A percentile compares a stretch with the other conserved stretches of the same genome.
These are phyloP conservation scores for Gloeophyllum trabeum DNA, from an alignment of 768 basidiomycete genomes.

Conservation along the genomic window DNA sequence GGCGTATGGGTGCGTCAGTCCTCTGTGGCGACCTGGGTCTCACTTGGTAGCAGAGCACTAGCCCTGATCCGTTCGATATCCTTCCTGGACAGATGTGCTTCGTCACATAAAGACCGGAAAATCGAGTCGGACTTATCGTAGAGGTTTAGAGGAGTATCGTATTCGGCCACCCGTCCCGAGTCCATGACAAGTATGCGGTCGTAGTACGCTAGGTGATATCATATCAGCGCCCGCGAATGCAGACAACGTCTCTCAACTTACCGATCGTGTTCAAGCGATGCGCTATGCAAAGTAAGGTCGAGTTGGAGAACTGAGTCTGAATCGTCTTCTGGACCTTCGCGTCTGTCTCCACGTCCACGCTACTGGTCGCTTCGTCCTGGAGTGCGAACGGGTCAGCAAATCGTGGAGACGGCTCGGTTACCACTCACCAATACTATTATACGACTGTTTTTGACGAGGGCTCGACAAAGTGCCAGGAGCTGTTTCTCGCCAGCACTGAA, in stretches of 20 bases:
- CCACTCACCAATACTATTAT: slow-evolving; percentile 41
- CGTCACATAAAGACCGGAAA: slow-evolving; percentile 59
- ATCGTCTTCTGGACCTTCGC: slow-evolving; percentile 55
- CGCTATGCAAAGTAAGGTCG: slow-evolving; percentile 45
- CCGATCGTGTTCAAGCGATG: slow-evolving; percentile 48
- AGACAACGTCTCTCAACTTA: slow-evolving; percentile 8
- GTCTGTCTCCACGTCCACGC: slow-evolving; percentile 53
- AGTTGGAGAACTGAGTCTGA: slow-evolving; percentile 42
- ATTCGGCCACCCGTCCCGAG: slow-evolving; percentile 55
- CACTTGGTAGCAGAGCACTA: no score
- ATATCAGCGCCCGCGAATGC: slow-evolving; percentile 1
- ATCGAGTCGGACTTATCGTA: slow-evolving; percentile 51
- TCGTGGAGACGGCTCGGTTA: neutral
- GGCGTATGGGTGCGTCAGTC: no score
- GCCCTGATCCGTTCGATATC: slow-evolving; percentile 45
- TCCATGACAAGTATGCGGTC: slow-evolving; percentile 70
- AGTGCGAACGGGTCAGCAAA: neutral
- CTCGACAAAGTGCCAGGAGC: slow-evolving; percentile 48
- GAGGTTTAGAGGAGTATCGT: slow-evolving; percentile 59
- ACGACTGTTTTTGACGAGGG: slow-evolving; percentile 47
- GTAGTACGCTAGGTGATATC: slow-evolving; percentile 24
- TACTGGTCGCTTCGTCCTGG: slow-evolving; percentile 55
- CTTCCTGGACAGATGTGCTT: slow-evolving; percentile 41
- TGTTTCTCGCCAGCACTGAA: slow-evolving; percentile 60
- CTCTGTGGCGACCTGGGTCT: no score